phyloP scores from a whole-genome alignment of 129 eudicot genomes.

The Erigeron canadensis region DNA sequence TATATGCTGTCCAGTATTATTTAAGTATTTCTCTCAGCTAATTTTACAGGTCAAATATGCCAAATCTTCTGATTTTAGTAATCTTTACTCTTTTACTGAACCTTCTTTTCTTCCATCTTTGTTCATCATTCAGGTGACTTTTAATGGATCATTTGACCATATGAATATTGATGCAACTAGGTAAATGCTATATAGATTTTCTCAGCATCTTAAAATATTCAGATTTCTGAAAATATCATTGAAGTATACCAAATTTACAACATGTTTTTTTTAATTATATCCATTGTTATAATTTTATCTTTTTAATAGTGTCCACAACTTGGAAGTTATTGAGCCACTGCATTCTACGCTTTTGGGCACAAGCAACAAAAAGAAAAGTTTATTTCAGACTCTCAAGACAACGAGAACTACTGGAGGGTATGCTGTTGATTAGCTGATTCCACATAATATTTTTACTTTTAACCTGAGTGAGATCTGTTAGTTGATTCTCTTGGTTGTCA shows the following conservation, averaged over 20 bases:
- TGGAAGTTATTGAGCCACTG: conserved; percentile 93
- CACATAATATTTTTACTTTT: conserved; percentile 4
- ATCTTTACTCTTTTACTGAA: conserved; percentile 1
- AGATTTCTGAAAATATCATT: background rate
- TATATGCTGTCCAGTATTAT: conserved; percentile 1
- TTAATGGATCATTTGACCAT: conserved; percentile 98
- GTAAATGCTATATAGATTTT: conserved; percentile 33
- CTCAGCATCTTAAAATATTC: conserved; percentile 6
- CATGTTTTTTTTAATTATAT: conserved; percentile 4
- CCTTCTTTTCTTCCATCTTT: conserved; percentile 19
- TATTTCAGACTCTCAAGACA: conserved; percentile 90
- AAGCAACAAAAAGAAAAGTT: conserved; percentile 87
- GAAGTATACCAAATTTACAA: conserved; percentile 8
- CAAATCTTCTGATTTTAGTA: background rate
- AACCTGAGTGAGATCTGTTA: background rate
- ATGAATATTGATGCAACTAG: conserved; percentile 98
- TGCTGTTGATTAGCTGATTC: conserved; percentile 27
- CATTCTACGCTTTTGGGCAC: conserved; percentile 78
- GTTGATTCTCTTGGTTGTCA: background rate
- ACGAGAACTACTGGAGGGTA: conserved; percentile 97
- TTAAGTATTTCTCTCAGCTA: background rate
- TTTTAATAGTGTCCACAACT: conserved; percentile 72
- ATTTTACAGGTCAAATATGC: too few species aligned
- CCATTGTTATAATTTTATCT: conserved; percentile 4
- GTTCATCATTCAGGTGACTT: conserved; percentile 72